Evolutionary conservation across 768 basidiomycete species (phyloP).

Genomic region (Mycena alexandri): DNA sequence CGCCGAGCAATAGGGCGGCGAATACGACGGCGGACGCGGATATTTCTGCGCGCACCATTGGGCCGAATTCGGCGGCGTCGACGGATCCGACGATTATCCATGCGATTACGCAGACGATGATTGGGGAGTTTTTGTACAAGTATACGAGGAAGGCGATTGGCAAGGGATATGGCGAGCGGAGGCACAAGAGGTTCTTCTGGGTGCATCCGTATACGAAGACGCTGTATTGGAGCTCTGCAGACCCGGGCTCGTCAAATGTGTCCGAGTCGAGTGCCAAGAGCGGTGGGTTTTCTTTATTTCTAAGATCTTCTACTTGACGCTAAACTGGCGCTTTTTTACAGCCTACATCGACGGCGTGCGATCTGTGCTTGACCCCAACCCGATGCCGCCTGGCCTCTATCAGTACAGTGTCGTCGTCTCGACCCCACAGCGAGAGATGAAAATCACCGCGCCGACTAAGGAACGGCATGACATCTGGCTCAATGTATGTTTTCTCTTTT

Average conservation of each 20-base stretch:
- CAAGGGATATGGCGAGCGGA: conserved; percentile 88
- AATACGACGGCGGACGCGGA: conserved; percentile 50
- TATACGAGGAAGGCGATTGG: conserved; percentile 93
- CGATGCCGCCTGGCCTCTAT: conserved; percentile 93
- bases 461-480: conserved; percentile 99
- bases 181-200: conserved; percentile 99
- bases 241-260: conserved; percentile 90
- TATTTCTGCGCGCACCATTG: conserved; percentile 54
- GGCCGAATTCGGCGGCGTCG: conserved; percentile 51
- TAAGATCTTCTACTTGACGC: conserved; percentile 27
- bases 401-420: conserved; percentile 94
- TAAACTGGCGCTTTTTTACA: conserved; percentile 46
- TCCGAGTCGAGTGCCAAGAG: conserved; percentile 96
- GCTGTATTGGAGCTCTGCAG: conserved; percentile 95
- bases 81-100: conserved; percentile 95
- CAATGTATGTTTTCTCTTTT: conserved; percentile 65
- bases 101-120: conserved; percentile 99
- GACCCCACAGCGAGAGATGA: conserved; percentile 96
- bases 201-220: conserved; percentile 99
- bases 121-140: conserved; percentile 98
- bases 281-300: conserved; percentile 70
- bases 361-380: conserved; percentile 93
- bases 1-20: conserved; percentile 55
- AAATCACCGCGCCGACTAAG: conserved; percentile 95
- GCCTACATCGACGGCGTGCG: conserved; percentile 95